These are phyloP conservation scores for Hymenoscyphus fructigenus DNA, from an alignment of 2,329 filamentous ascomycete genomes.

Conservation along the genomic window DNA sequence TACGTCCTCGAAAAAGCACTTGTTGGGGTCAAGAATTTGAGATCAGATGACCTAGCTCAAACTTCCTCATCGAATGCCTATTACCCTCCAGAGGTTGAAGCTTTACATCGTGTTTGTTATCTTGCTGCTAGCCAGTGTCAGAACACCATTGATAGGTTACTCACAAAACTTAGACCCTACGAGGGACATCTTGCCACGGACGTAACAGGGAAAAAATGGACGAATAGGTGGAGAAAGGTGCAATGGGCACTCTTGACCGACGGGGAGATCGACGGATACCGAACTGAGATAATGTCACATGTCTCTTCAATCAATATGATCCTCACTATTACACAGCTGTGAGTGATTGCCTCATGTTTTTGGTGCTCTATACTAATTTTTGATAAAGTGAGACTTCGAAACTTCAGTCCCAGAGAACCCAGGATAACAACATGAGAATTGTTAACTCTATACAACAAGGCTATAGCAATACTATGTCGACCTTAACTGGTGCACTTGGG, in stretches of 20 bases:
- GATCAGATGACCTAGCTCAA: background rate
- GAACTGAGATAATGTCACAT: background rate
- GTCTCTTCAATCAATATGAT: background rate
- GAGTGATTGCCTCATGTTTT: background rate
- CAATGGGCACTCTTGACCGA: background rate
- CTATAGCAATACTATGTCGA: background rate
- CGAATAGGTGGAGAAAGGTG: background rate
- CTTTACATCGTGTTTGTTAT: background rate
- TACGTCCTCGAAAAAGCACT: background rate
- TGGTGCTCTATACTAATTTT: too few relatives aligned
- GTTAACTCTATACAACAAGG: background rate
- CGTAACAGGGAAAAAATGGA: background rate
- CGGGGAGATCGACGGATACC: background rate
- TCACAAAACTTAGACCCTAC: background rate
- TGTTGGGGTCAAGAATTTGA: background rate
- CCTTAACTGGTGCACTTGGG: background rate
- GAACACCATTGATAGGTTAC: background rate
- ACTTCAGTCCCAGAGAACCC: background rate
- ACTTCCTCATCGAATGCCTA: background rate
- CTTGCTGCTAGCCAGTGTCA: background rate
- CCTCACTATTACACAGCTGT: background rate
- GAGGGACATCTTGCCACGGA: background rate
- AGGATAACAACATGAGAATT: background rate
- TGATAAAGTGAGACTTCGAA: background rate
- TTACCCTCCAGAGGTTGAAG: background rate